phyloP scores from a whole-genome alignment of 1,139 yeast genomes.

The Hemisphaericaspora xylofermentans region DNA sequence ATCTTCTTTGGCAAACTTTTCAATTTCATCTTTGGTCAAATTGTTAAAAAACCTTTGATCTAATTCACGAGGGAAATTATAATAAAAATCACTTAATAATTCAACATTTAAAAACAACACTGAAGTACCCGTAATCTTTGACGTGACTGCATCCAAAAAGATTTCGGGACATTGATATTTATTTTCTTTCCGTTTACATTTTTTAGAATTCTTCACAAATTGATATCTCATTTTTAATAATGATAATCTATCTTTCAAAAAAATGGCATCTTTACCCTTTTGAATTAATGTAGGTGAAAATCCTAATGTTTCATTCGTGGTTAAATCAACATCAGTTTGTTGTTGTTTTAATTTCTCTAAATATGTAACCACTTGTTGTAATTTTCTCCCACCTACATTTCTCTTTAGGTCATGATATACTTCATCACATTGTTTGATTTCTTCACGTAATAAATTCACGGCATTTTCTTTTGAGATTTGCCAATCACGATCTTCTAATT shows the following conservation, averaged over 20 bases:
- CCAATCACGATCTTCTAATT: slow-evolving; percentile 96
- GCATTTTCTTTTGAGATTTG: slow-evolving; percentile 76
- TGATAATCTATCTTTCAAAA: slow-evolving; percentile 72
- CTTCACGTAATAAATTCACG: slow-evolving; percentile 71
- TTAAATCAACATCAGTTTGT: slow-evolving; percentile 42
- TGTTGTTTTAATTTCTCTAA: slow-evolving; percentile 53
- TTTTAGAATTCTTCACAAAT: slow-evolving; percentile 68
- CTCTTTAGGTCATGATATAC: slow-evolving; percentile 62
- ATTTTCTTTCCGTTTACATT: slow-evolving; percentile 73
- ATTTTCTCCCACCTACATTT: slow-evolving; percentile 78
- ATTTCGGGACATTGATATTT: slow-evolving; percentile 94
- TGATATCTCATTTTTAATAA: slow-evolving; percentile 73
- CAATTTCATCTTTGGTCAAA: slow-evolving; percentile 75
- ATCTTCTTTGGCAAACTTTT: slow-evolving; percentile 90
- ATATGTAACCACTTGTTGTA: slow-evolving; percentile 79
- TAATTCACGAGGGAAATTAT: slow-evolving; percentile 91
- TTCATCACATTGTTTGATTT: slow-evolving; percentile 75
- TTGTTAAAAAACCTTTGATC: slow-evolving; percentile 69
- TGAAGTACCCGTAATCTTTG: slow-evolving; percentile 89
- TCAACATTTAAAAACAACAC: slow-evolving; percentile 92
- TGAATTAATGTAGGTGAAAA: slow-evolving; percentile 70
- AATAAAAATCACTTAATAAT: slow-evolving; percentile 88
- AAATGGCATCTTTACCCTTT: slow-evolving; percentile 83
- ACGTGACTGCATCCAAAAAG: slow-evolving; percentile 88
- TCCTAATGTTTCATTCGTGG: slow-evolving; percentile 67